Evolutionary conservation across 106 monocot genomes (phyloP), one percentile per base, ranked within the genome.

Genomic region (Dioscorea dumetorum): DNA sequence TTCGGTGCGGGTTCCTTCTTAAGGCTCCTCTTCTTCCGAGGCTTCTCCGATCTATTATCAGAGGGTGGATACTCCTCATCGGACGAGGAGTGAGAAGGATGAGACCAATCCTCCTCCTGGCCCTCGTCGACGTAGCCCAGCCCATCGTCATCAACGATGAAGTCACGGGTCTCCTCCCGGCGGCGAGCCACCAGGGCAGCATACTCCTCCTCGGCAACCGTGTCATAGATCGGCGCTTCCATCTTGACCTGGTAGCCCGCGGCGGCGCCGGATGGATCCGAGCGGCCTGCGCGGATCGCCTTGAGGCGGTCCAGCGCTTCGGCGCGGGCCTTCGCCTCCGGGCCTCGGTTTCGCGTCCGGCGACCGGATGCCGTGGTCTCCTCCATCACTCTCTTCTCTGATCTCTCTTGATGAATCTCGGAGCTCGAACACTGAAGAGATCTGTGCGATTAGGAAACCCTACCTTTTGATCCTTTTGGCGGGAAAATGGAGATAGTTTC

Each of bases 111-210:
- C 79, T 89, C 97, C 75, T 97, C 97, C 70, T 77, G 75, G 24
- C 97, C 97, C 33, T 88, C 88, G 60, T 97, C 97, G 22, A 62
- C 73, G 72, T 97, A 97, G 2, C 97, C 97, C n/a, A 97, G 79
- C 24, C 82, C 94, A 53, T 88, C 85, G 61, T 97, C 91, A 58
- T 91, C 97, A 18, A 97, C 87, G 57, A 97, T 97, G 70, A 97
- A 97, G 13, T 63, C 84, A 9, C 67, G 62, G 20, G 75, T 86
- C 12, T 84, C 82, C 62, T 83, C 87, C 28, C 92, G 79, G 51
- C 97, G 86, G 58, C 73, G 74, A 49, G 91, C 88, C 21, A 92
- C 91, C 61, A 97, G 82, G 57, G 79, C 81, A 28, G 50, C 74
- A 78, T 97, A 97, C 52, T 86, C 89, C 52, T 84, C 84, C 78